phyloP scores from a whole-genome alignment of 208 protist species.

The Angomonas ambiguus region DNA sequence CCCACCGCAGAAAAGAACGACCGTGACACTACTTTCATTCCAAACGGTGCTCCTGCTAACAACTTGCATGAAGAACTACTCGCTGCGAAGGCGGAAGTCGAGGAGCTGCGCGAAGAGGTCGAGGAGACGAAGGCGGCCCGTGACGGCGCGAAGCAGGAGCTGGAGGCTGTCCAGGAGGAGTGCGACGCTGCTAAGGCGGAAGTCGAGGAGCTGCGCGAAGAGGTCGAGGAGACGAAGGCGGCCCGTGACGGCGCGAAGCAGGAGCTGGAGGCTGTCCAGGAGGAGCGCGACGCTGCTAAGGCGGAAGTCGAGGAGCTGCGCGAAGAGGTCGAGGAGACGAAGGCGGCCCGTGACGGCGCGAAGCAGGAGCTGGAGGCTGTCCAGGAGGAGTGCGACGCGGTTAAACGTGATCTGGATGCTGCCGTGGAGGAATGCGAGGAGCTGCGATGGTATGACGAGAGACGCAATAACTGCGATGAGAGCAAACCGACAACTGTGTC shows the following conservation, averaged over 20 bases:
- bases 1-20: background rate
- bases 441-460: constrained; percentile 15
- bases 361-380: background rate
- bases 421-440: constrained; percentile 11
- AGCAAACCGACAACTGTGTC: constrained; percentile 2
- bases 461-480: constrained; percentile 11
- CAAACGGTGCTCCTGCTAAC: background rate
- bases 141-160: constrained; percentile 8
- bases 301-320: background rate
- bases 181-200: background rate
- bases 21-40: background rate
- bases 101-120: background rate
- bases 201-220: background rate
- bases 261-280: background rate
- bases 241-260: constrained; percentile 3
- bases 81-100: background rate
- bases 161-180: constrained; percentile 12
- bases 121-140: background rate
- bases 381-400: background rate
- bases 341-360: background rate
- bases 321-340: constrained; percentile 3
- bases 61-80: background rate
- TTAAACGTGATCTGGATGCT: background rate
- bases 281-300: background rate
- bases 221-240: background rate